Evolutionary conservation across 2,329 filamentous ascomycete genomes (phyloP), one percentile per base, ranked within the genome.

Genomic region (Cercospora sp.): DNA sequence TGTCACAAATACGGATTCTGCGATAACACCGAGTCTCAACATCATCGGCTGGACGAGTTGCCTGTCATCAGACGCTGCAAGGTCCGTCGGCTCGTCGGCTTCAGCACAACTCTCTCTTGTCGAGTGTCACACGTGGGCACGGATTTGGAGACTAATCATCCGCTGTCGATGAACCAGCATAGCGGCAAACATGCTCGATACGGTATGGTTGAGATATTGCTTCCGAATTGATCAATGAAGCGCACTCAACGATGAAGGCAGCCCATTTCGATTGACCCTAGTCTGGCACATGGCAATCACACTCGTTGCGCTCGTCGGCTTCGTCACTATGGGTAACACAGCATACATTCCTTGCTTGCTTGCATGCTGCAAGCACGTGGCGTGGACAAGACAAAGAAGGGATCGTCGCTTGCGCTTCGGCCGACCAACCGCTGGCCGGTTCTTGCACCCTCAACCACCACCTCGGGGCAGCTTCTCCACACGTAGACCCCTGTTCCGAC

Each of bases 371-470:
- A 34, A 16, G 26, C 53, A 58, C 53, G 53, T 58, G 53, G 53
- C 53, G 30, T 30, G 21, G 53, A 18, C 51, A 55, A 24, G 24
- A 30, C 53, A 58, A 58, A 58, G 53, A 28, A 58, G n/a, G 53
- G 53, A 58, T 58, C 53, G 53, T 58, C 53, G 53, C 53, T 10
- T 58, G 53, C 45, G 45, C 53, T 28, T 58, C 53, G 26, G n/a
- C 53, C 53, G 53, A 58, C 53, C 53, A 58, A 32, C 53, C 53
- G 53, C 53, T 53, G 26, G 16, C 53, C 26, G 24, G 4, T 8
- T 26, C 53, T 32, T 21, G 26, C 53, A 58, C 13, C n/a, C 13
- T 32, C 26, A 13, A 28, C 10, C 53, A 30, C 13, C 30, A 26
- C 30, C 32, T 32, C 53, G 53, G 53, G 3, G 26, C 53, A 57